Base-by-base conservation (phyloP, 371 early-diverging fungal genomes). In the Mortierella sp. region DNA sequence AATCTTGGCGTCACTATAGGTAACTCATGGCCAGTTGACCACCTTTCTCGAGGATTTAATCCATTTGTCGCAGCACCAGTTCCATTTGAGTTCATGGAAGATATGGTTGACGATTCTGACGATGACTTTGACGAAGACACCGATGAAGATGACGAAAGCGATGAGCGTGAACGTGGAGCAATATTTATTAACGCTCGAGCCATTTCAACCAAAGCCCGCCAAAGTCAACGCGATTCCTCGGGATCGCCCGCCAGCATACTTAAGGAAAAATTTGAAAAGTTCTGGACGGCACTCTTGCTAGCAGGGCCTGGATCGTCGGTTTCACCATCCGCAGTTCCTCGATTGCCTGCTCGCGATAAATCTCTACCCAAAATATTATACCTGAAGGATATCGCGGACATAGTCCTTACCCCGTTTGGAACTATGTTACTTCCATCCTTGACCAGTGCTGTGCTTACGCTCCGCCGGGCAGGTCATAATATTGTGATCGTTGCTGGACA, bases 371-470 rank as follows among this genome's bases (percentile, higher is more conserved):
- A 85, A 32, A 64, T 89, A 28, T 59, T 87, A 28, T 87, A 86
- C 45, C 56, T 89, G 53, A 78, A 86, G 49, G 89, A 89, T 45
- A 85, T 85, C 65, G 81, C 79, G 15, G 83, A 83, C 3, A 86
- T 88, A 70, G 72, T 85, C 23, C 86, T 85, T 15, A 75, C 83
- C 12, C 70, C 79, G 5, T 73, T 83, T 47, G 83, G 83, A 10
- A 55, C 81, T 12, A 51, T 84, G 4, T 59, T 86, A 63, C 61
- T 88, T 3, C 82, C 87, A 17, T 71, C 87, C 1, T 53, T 89
- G 56, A 59, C 84, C 26, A 59, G 45, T 0, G 85, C 88, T 0
- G 77, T 86, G 17, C 85, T 86, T 34, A 85, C 84, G 0, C 58
- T 88, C 32, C 83, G 84, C 31, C 82, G 83, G 56, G 85, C 86